Base-by-base conservation (phyloP, 2,329 filamentous ascomycete species). In the Parastagonospora avenae region DNA sequence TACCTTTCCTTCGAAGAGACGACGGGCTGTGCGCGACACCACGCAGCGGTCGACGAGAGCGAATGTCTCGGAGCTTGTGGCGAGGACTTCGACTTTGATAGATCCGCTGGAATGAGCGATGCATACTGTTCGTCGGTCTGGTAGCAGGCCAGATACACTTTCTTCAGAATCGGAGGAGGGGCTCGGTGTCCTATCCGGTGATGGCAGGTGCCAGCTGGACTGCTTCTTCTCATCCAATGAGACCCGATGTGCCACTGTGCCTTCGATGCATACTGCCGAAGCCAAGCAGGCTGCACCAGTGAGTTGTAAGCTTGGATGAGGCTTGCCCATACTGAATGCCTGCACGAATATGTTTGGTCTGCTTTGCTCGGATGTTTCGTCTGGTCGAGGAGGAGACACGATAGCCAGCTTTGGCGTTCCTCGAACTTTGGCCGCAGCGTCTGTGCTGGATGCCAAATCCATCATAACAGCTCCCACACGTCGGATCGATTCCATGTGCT, bases 351-450 rank as follows among this genome's bases (percentile, higher is more conserved):
- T 43, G 10, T 62, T 56, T 27, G 48, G 30, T 55, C 16, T 37
- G 46, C 46, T 43, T 12, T 38, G 41, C 38, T 44, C 44, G n/a
- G 24, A 37, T 19, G 10, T 29, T 5, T 30, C 10, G 24, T 15
- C 32, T 42, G 44, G 7, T n/a, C 33, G 27, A 19, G 55, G 36
- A 24, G 66, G 48, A 0, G 78, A 79, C 2, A 85, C 75, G 12
- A 86, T 71, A 8, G 79, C 80, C 28, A 88, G 82, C 66, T 88
- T 87, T 2, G 86, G 85, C 4, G 82, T 84, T 0, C 80, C 78
- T 0, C 79, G 77, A 6, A 79, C 79, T 2, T 74, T 75, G 1
- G 53, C 61, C 9, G 68, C 68, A 15, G 59, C 58, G 5, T 72
- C 73, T 1, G 70, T 67, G 1, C 74, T 70, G 4, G 67, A 61